These are phyloP conservation scores for Lipomyces chichibuensis DNA, from an alignment of 805 yeast species.

Conservation along the genomic window DNA sequence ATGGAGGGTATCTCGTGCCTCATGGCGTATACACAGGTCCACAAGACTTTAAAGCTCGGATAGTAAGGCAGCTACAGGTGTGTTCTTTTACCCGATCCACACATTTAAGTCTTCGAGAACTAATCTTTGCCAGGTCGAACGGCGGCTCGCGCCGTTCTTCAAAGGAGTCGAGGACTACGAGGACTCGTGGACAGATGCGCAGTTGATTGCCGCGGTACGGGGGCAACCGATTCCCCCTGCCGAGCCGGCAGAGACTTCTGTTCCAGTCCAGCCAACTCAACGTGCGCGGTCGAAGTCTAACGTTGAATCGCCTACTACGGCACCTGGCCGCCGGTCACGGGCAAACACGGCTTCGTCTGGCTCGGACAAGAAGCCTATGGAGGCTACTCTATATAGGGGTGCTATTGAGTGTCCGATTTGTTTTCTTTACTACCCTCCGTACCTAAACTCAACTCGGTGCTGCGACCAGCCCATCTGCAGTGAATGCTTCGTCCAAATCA, in stretches of 20 bases:
- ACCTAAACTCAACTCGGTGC: slow-evolving; percentile 79
- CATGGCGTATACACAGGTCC: slow-evolving; percentile 80
- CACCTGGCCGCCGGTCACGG: slow-evolving; percentile 20
- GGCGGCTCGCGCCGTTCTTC: slow-evolving; percentile 86
- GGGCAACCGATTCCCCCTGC: slow-evolving; percentile 39
- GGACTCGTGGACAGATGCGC: slow-evolving; percentile 68
- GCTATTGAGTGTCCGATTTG: slow-evolving; percentile 93
- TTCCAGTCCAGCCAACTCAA: slow-evolving; percentile 8
- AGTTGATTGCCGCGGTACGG: slow-evolving; percentile 53
- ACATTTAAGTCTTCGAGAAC: not conserved
- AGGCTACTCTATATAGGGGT: slow-evolving; percentile 63
- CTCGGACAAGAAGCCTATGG: slow-evolving; percentile 33
- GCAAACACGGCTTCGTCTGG: slow-evolving; percentile 27
- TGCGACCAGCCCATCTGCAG: slow-evolving; percentile 93
- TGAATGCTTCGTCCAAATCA: slow-evolving; percentile 95
- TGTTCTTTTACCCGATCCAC: slow-evolving; percentile 4
- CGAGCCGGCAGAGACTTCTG: slow-evolving; percentile 4
- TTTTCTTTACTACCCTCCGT: slow-evolving; percentile 79
- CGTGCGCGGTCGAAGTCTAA: slow-evolving; percentile 26
- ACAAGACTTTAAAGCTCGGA: slow-evolving; percentile 71
- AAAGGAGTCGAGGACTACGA: slow-evolving; percentile 85
- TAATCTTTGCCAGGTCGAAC: slow-evolving; percentile 46
- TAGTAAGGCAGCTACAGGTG: slow-evolving; percentile 69
- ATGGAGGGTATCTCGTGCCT: slow-evolving; percentile 93
- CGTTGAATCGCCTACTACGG: slow-evolving; percentile 16